Percentiles rank a stretch among this genome's conserved stretches.
Conservation (phyloP, 2,329 filamentous ascomycete species). For the Nigrospora osmanthi region DNA sequence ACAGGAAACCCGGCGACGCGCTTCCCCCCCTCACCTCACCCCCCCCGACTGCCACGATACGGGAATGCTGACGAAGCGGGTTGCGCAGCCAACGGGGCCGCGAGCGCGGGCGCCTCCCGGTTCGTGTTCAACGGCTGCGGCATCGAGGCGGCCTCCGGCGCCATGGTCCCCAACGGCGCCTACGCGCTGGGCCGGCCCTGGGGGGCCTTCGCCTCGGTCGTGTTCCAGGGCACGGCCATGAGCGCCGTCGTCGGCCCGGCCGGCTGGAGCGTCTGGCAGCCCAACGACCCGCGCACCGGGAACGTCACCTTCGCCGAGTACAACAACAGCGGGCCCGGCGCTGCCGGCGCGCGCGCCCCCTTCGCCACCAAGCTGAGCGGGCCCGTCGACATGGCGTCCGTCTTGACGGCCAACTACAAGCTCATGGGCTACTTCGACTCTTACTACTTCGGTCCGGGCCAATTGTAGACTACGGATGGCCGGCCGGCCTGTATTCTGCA, state of each 20-base stretch:
- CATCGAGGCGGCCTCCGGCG: constrained; percentile 27
- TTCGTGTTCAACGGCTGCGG: constrained; percentile 37
- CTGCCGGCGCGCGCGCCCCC: constrained; percentile 41
- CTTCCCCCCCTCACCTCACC: too few species aligned
- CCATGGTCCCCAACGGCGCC: constrained; percentile 25
- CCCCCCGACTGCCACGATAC: not conserved
- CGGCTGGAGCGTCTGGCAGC: constrained; percentile 50
- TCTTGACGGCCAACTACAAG: constrained; percentile 11
- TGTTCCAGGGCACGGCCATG: constrained; percentile 40
- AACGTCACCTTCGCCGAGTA: constrained; percentile 52
- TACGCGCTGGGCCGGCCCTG: constrained; percentile 42
- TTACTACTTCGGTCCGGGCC: constrained; percentile 3
- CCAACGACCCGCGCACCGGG: constrained; percentile 34
- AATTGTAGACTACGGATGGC: too few species aligned
- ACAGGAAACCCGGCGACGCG: too few species aligned
- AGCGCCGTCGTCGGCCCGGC: constrained; percentile 46
- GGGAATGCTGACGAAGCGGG: not conserved
- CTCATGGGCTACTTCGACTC: constrained; percentile 11
- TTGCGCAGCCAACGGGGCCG: constrained; percentile 31
- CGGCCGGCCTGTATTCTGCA: too few species aligned
- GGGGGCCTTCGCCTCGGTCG: constrained; percentile 34
- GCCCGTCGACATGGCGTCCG: constrained; percentile 21
- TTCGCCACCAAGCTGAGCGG: constrained; percentile 26
- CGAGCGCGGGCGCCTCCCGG: constrained; percentile 22
- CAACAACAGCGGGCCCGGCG: constrained; percentile 47